Evolutionary conservation across 176 grass and related monocot genomes (phyloP), one percentile per base, ranked within the genome.

Genomic region (Zea luxurians): DNA sequence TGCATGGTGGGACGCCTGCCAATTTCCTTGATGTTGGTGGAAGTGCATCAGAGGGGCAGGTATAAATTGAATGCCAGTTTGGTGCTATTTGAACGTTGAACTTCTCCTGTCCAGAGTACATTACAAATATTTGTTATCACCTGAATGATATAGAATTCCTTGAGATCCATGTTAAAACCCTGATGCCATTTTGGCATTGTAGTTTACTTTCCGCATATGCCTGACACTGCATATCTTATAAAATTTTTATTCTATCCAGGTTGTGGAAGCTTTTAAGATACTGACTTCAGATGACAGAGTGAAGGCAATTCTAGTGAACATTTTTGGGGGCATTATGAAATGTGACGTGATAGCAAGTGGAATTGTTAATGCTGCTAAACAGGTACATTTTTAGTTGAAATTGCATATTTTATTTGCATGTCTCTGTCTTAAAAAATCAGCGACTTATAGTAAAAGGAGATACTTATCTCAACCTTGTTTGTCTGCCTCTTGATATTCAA

Each of bases 1-100:
- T 96, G 75, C 96, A 99, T 84, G 96, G 96, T 54, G 96, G 96
- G 74, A 99, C 96, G 57, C 92, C 96, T 70, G 96, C 96, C 80
- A 99, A 99, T 87, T 99, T 99, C 84, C 96, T 99, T 63, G 96
- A 99, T 89, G 96, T 99, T 64, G 96, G 96, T 81, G 96, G 96
- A 40, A 99, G 93, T 48, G 96, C 96, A 64, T 99, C 96, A 55
- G 96, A 99, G 84, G 83, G 84, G 69, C 96, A 99, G 92, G 96
- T 99, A 85, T 65, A 71, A 44, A 74, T 48, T 55, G 60, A 34
- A 68, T 42, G 8, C 34, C 40, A 80, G 59, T 15, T 75, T 74
- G 44, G 7, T 34, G 3, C 48, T 62, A 10, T 10, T 68, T 87
- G 48, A 75, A 5, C 17, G 13, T 52, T 69, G 55, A 10, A 71